Evolutionary conservation across 805 yeast genomes (phyloP).

Genomic region (Citeromyces matritensis): DNA sequence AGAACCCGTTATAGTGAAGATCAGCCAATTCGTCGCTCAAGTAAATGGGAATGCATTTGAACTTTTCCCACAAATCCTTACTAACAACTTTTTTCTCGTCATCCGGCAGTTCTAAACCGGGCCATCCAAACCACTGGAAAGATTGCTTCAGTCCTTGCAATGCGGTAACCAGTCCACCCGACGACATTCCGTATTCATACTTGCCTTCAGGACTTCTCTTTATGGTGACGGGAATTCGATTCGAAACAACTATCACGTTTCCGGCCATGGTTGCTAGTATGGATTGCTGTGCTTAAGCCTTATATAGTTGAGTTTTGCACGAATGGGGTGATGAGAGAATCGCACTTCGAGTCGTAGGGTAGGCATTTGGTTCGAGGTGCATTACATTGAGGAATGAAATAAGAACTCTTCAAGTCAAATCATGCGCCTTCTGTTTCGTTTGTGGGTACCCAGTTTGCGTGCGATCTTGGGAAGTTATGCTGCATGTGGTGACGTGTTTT

Average conservation of each 20-base stretch:
- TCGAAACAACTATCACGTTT: conserved; percentile 83
- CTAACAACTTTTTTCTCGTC: conserved; percentile 58
- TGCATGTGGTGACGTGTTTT: background rate
- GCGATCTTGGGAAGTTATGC: background rate
- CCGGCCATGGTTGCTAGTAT: conserved; percentile 15
- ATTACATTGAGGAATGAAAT: too few species aligned
- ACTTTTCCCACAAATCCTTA: conserved; percentile 55
- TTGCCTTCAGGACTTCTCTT: conserved; percentile 42
- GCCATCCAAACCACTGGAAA: conserved; percentile 99
- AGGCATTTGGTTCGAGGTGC: too few species aligned
- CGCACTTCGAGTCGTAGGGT: too few species aligned
- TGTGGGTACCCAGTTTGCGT: too few species aligned
- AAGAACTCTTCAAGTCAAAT: too few species aligned
- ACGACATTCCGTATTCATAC: conserved; percentile 81
- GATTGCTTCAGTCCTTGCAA: conserved; percentile 81
- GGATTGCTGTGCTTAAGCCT: background rate
- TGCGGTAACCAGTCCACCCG: conserved; percentile 96
- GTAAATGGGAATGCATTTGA: conserved; percentile 84
- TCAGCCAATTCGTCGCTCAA: conserved; percentile 84
- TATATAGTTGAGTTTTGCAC: background rate
- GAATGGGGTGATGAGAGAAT: background rate
- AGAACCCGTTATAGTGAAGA: conserved; percentile 90
- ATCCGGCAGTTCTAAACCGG: conserved; percentile 77
- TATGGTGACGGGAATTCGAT: conserved; percentile 90
- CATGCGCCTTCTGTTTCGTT: too few species aligned